Conservation (phyloP, 108 stramenopile genomes). For the Bacterosira constricta region DNA sequence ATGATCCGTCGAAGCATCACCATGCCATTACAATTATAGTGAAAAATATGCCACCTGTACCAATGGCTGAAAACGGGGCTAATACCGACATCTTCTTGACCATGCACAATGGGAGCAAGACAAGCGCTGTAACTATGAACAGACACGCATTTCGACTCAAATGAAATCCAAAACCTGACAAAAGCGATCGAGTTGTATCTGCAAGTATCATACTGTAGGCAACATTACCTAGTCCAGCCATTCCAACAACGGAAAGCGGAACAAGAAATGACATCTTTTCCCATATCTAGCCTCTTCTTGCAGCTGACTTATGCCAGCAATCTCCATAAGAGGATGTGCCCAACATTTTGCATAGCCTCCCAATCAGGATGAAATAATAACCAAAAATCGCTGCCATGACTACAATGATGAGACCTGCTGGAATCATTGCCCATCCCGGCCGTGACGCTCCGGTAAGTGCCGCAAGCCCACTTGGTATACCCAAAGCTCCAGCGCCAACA, state of each 20-base stretch:
- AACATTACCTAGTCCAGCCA: conserved; percentile 51
- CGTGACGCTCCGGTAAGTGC: conserved; percentile 49
- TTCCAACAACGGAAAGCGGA: conserved; percentile 39
- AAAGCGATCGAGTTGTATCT: conserved; percentile 65
- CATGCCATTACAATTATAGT: conserved; percentile 55
- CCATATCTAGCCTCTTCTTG: conserved; percentile 7
- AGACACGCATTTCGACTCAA: conserved; percentile 34
- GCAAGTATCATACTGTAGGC: conserved; percentile 85
- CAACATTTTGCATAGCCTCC: conserved; percentile 58
- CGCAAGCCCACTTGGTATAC: conserved; percentile 70
- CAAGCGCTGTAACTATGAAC: conserved; percentile 53
- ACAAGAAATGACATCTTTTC: conserved; percentile 20
- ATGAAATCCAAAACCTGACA: conserved; percentile 16
- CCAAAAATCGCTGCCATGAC: conserved; percentile 71
- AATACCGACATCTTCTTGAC: conserved; percentile 71
- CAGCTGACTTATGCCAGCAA: conserved; percentile 76
- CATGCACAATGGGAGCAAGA: conserved; percentile 81
- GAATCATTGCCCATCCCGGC: conserved; percentile 52
- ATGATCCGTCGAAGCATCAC: conserved; percentile 73
- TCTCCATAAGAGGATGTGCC: conserved; percentile 67
- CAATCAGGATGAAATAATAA: conserved; percentile 81
- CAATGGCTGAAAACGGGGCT: conserved; percentile 70
- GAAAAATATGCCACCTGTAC: conserved; percentile 58
- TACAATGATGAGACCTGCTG: conserved; percentile 59
- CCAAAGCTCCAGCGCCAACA: conserved; percentile 85